Evolutionary conservation across 1,284 basidiomycete genomes (phyloP).

Genomic region (Moniliella sp.): DNA sequence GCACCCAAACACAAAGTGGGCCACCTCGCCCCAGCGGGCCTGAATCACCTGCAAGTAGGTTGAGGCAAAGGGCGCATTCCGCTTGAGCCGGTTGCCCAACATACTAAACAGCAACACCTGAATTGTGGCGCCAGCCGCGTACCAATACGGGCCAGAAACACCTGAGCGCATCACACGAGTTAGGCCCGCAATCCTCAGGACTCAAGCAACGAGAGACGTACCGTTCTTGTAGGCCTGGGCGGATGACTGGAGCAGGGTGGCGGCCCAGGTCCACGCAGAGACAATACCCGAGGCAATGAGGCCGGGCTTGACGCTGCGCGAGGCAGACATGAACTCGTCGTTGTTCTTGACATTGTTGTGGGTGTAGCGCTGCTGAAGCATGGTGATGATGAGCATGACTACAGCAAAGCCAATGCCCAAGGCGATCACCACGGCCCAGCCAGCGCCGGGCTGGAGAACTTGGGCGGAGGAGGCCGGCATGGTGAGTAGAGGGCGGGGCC

Average conservation of each 20-base stretch:
- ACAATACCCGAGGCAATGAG: slow-evolving; percentile 75
- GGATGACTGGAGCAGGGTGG: slow-evolving; percentile 43
- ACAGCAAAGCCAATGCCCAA: slow-evolving; percentile 20
- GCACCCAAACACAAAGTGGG: slow-evolving; percentile 56
- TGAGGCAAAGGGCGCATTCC: slow-evolving; percentile 43
- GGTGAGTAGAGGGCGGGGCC: background rate
- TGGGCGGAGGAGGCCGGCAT: slow-evolving; percentile 5
- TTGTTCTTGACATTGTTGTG: slow-evolving; percentile 12
- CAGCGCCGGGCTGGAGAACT: slow-evolving; percentile 18
- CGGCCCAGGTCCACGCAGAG: slow-evolving; percentile 34
- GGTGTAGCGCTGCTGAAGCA: slow-evolving; percentile 22
- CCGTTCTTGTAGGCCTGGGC: slow-evolving; percentile 63
- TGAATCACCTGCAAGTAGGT: slow-evolving; percentile 48
- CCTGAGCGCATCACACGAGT: background rate
- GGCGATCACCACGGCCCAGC: slow-evolving; percentile 28
- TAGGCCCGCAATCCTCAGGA: background rate
- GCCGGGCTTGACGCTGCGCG: slow-evolving; percentile 47
- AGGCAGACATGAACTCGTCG: slow-evolving; percentile 27
- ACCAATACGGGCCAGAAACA: slow-evolving; percentile 8
- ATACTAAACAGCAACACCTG: slow-evolving; percentile 48
- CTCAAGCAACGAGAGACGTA: slow-evolving; percentile 2
- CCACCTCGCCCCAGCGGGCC: slow-evolving; percentile 50
- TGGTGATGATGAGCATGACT: slow-evolving; percentile 21
- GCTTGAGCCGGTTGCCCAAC: slow-evolving; percentile 41
- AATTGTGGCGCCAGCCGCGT: slow-evolving; percentile 37